Conservation (phyloP, 2,329 filamentous ascomycete species). For the Fonsecaea pedrosoi region DNA sequence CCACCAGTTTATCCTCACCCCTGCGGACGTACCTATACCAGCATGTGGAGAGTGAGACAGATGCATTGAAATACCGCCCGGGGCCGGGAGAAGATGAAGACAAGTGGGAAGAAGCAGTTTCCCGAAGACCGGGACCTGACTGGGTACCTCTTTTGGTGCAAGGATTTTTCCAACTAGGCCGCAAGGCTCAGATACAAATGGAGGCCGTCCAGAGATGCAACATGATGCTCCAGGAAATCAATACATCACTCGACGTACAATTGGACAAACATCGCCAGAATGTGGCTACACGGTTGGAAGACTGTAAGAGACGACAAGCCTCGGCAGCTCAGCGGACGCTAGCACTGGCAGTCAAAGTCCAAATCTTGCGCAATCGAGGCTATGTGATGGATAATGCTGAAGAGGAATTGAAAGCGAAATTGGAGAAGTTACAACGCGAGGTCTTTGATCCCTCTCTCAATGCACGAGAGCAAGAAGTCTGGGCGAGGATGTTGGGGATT, state of each 20-base stretch:
- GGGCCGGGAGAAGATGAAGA: conserved; percentile 63
- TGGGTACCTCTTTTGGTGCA: conserved; percentile 66
- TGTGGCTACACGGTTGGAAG: conserved; percentile 64
- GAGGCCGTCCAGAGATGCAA: conserved; percentile 65
- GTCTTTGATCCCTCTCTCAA: conserved; percentile 67
- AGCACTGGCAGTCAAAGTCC: conserved; percentile 68
- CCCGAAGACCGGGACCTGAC: conserved; percentile 62
- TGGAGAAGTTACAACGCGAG: conserved; percentile 63
- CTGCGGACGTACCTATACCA: conserved; percentile 71
- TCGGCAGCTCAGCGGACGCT: conserved; percentile 66
- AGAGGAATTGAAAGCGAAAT: conserved; percentile 67
- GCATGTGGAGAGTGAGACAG: conserved; percentile 60
- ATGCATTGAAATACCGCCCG: conserved; percentile 67
- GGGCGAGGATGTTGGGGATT: conserved; percentile 70
- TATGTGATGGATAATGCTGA: conserved; percentile 70
- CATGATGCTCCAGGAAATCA: conserved; percentile 68
- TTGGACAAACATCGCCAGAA: conserved; percentile 67
- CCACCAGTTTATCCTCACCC: conserved; percentile 57
- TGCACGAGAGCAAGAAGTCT: conserved; percentile 69
- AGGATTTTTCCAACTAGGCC: conserved; percentile 66
- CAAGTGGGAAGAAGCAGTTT: conserved; percentile 70
- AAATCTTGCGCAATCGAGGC: conserved; percentile 67
- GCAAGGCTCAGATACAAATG: conserved; percentile 64
- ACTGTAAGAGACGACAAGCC: conserved; percentile 65
- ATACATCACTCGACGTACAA: conserved; percentile 64